Conservation (phyloP, 331 rosid species). For the Acacia concinna region DNA sequence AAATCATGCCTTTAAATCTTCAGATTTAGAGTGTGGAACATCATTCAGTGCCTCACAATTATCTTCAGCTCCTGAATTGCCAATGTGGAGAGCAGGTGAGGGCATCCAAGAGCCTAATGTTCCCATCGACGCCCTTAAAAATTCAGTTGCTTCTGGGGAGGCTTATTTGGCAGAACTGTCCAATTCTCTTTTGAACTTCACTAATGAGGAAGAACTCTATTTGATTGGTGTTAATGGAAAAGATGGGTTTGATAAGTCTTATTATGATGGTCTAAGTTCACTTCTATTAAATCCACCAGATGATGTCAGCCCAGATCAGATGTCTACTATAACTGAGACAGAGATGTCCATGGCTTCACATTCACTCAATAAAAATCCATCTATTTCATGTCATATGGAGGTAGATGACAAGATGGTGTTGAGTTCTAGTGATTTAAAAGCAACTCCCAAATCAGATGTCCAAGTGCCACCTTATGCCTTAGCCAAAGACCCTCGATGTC, state of each 20-base stretch:
- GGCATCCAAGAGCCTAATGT: constrained; percentile 37
- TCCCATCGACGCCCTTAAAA: constrained; percentile 47
- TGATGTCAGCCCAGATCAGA: constrained; percentile 46
- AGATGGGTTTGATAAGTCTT: constrained; percentile 74
- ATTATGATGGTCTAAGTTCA: constrained; percentile 82
- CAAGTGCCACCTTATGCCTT: constrained; percentile 47
- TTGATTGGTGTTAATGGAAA: constrained; percentile 61
- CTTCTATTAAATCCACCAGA: constrained; percentile 69
- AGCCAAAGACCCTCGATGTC: constrained; percentile 46
- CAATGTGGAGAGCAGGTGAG: constrained; percentile 57
- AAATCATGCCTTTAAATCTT: constrained; percentile 52
- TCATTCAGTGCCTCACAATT: constrained; percentile 61
- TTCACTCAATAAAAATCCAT: constrained; percentile 34
- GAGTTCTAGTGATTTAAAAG: constrained; percentile 37
- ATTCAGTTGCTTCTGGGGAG: constrained; percentile 49
- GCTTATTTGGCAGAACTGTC: constrained; percentile 77
- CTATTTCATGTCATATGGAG: constrained; percentile 43
- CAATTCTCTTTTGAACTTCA: constrained; percentile 73
- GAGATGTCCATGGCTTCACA: constrained; percentile 41
- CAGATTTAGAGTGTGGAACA: constrained; percentile 59
- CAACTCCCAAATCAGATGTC: constrained; percentile 42
- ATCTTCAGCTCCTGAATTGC: constrained; percentile 65
- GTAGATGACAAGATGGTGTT: constrained; percentile 42
- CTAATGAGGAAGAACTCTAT: constrained; percentile 78
- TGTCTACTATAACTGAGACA: constrained; percentile 34